Evolutionary conservation across 2,329 filamentous ascomycete genomes (phyloP).

Genomic region (Alternaria burnsii): DNA sequence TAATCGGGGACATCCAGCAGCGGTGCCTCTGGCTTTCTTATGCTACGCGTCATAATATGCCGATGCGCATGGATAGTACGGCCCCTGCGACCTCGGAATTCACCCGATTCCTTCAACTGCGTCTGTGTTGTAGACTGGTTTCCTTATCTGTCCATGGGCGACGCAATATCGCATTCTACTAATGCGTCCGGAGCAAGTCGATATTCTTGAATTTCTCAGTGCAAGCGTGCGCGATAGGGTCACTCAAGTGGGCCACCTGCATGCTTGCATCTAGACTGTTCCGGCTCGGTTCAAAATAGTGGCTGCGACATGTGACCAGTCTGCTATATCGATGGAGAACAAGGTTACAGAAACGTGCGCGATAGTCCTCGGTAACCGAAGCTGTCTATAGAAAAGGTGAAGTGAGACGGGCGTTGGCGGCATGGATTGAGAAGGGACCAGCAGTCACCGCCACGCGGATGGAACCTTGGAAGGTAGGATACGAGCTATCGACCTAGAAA

Average conservation of each 20-base stretch:
- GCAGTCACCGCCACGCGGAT: not conserved
- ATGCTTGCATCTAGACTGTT: not conserved
- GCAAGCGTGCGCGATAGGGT: not conserved
- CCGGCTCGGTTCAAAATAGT: not conserved
- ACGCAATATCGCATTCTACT: not conserved
- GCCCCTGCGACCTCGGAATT: constrained; percentile 1
- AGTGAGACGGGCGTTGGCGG: not conserved
- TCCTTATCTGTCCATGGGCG: not conserved
- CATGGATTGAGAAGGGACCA: constrained; percentile 5
- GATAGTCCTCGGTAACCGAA: not conserved
- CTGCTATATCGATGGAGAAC: not conserved
- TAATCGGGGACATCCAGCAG: not conserved
- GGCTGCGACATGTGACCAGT: not conserved
- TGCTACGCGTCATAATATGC: not conserved
- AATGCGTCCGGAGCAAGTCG: not conserved
- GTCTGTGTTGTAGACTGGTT: not conserved
- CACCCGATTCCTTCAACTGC: not conserved
- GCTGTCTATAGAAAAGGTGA: not conserved
- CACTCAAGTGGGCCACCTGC: not conserved
- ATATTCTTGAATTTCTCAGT: not conserved
- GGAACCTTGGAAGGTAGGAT: not conserved
- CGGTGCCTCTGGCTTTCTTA: not conserved
- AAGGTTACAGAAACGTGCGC: not conserved
- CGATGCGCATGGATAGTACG: not conserved
- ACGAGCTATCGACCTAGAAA: not conserved